These are phyloP conservation scores for Tulasnella sp. DNA, from an alignment of 768 basidiomycete species.

Conservation along the genomic window DNA sequence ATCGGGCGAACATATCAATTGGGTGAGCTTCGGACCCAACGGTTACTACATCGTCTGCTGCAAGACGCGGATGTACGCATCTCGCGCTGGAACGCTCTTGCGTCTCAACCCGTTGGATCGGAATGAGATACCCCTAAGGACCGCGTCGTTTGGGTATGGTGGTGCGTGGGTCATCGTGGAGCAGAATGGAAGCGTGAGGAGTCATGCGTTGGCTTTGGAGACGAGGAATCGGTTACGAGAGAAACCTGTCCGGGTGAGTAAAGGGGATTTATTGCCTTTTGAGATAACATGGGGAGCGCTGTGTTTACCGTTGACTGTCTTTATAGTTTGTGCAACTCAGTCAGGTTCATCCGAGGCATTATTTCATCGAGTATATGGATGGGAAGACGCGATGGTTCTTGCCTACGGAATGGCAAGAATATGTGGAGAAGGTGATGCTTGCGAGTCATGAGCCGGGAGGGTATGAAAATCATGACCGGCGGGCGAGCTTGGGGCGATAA, in stretches of 20 bases:
- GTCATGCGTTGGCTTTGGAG: not conserved
- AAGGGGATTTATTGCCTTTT: too few relatives aligned
- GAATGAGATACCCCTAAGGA: not conserved
- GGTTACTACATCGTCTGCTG: slow-evolving; percentile 5
- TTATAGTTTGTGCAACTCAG: not conserved
- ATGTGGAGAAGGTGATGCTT: too few relatives aligned
- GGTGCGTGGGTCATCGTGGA: slow-evolving; percentile 3
- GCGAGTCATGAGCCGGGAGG: too few relatives aligned
- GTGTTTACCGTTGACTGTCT: too few relatives aligned
- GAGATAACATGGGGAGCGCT: too few relatives aligned
- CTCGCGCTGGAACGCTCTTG: not conserved
- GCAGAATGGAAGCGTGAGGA: not conserved
- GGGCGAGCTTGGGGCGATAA: too few relatives aligned
- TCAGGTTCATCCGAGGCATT: slow-evolving; percentile 1
- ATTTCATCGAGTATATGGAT: slow-evolving; percentile 10
- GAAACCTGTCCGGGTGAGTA: not conserved
- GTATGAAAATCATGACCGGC: too few relatives aligned
- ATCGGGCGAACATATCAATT: slow-evolving; percentile 2
- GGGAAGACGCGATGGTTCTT: not conserved
- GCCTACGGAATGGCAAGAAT: not conserved
- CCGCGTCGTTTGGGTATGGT: not conserved
- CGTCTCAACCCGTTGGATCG: not conserved
- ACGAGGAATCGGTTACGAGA: not conserved
- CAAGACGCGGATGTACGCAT: not conserved
- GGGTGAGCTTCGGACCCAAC: not conserved